Evolutionary conservation across 2,329 filamentous ascomycete species (phyloP), one percentile per base, ranked within the genome.

Genomic region (Knufia fluminis): DNA sequence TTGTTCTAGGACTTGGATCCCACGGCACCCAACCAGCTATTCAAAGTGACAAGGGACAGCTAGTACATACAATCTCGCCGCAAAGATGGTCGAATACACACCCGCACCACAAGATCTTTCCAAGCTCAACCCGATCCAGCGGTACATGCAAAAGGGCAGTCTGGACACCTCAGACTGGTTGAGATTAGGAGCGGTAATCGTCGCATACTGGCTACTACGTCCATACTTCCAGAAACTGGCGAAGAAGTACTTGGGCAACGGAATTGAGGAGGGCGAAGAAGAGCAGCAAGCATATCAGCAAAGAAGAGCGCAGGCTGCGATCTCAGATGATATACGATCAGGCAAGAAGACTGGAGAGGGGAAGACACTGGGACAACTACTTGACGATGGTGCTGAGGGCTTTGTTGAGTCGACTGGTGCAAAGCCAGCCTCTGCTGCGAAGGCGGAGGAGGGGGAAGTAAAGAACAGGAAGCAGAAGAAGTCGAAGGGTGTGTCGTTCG

Each of bases 141-240:
- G 54, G 33, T 59, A 57, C 46, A 54, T 59, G 53, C 56, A 59
- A 31, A 57, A 59, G 31, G 56, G 56, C 22, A 35, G 50, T 12
- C 53, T 59, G 12, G 57, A 57, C 9, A 51, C 42, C 19, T 50
- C 54, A 40, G 57, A 59, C 28, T 59, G 52, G 23, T 33, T 54
- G 3, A 54, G 53, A 36, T 49, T 59, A 7, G 44, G 52, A 16
- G 35, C 55, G 14, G 10, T 59, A 20, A 54, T 59, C 40, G 32
- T 57, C n/a, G 41, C 45, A 17, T 59, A 58, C 31, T 54, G 57
- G 48, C 42, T 51, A 3, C 51, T 52, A 19, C 53, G 57, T 14
- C 57, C 57, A 14, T 53, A 56, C 22, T 53, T 59, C 16, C 48
- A 58, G 32, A 46, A 51, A 24, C 35, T 53, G 20, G 46, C 52